Conservation (phyloP, 371 early-diverging fungal species). For the Mucor lusitanicus region DNA sequence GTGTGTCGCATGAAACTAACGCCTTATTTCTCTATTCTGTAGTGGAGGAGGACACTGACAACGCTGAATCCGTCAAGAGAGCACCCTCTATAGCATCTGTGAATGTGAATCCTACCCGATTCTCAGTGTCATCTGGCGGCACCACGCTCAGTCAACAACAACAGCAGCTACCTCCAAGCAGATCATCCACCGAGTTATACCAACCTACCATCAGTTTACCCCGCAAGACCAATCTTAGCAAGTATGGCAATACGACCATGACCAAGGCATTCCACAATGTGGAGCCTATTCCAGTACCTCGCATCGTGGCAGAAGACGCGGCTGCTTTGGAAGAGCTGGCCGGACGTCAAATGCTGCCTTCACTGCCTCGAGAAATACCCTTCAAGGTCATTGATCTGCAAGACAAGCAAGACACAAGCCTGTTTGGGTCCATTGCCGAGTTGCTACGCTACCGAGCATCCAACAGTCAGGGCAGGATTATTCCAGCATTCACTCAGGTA, state of each 20-base stretch:
- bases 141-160: not conserved
- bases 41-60: not conserved
- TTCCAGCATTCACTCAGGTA: constrained; percentile 60
- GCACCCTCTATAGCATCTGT: constrained; percentile 31
- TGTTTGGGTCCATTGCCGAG: constrained; percentile 53
- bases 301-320: constrained; percentile 4
- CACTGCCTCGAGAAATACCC: constrained; percentile 34
- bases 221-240: constrained; percentile 5
- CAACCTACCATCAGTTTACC: not conserved
- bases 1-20: not conserved
- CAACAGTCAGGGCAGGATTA: constrained; percentile 38
- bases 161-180: not conserved
- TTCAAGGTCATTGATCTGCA: constrained; percentile 24
- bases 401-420: constrained; percentile 31
- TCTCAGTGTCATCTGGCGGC: constrained; percentile 12
- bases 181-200: not conserved
- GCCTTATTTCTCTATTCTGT: not conserved
- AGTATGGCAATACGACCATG: constrained; percentile 32
- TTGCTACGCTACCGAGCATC: constrained; percentile 58
- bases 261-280: constrained; percentile 29
- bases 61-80: constrained; percentile 3
- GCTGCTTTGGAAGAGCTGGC: constrained; percentile 24
- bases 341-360: constrained; percentile 37
- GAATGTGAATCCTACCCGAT: constrained; percentile 11
- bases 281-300: constrained; percentile 27